Evolutionary conservation across 2,329 filamentous ascomycete species (phyloP), one percentile per base, ranked within the genome.

Genomic region (Laburnicola sp.): DNA sequence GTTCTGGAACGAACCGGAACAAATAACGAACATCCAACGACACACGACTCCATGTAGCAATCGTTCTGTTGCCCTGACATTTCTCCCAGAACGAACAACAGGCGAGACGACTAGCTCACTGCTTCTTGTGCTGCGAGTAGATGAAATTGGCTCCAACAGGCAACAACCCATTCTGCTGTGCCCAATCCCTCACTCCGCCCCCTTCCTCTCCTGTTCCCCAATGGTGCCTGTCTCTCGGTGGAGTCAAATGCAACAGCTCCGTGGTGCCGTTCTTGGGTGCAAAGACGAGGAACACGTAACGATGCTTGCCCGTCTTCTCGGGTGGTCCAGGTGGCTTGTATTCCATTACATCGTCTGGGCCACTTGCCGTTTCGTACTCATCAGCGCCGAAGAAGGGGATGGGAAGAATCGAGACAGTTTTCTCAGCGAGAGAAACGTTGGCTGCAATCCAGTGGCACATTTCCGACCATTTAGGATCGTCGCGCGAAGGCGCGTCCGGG

Each of bases 311-410:
- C 0, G 82, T 84, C 68, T 80, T 79, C 5, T 75, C 68, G 0
- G 82, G 82, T 27, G 82, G 81, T 4, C 75, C 75, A 0, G 82
- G 82, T 4, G 80, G 74, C 57, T 82, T 78, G 59, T 82, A 83
- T 51, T 70, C 63, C 43, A 80, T 64, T 5, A 82, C 60, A 37
- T 79, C 74, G 26, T 74, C 66, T 1, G 60, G 54, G 3, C 51
- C 50, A 45, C 53, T 57, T 31, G 51, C 48, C 46, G 51, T 37
- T 21, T 56, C 21, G 38, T 46, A 35, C 25, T 62, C 48, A 0
- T 50, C 40, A 8, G 54, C 42, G 3, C 48, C 53, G 38, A 58
- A 55, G 30, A 73, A 51, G 3, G 64, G 60, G 2, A 74, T 50
- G 0, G 66, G 64, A 2, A 66, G 51, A 21, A 65, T 64, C 3